Conservation (phyloP, 768 basidiomycete genomes). For the Collybia mongolica region DNA sequence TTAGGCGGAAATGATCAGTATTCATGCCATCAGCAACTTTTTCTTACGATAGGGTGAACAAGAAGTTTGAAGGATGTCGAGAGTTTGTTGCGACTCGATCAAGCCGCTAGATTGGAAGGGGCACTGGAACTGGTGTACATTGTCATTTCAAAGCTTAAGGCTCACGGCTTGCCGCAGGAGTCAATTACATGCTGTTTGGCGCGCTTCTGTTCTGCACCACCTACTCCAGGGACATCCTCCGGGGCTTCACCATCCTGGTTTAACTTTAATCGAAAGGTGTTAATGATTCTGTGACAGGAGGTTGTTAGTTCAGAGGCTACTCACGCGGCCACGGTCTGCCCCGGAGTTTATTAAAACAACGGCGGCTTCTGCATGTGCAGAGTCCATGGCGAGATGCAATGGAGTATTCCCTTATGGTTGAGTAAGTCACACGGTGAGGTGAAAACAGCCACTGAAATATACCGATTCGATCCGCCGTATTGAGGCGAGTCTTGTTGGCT, state of each 20-base stretch:
- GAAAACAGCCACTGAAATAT: constrained; percentile 20
- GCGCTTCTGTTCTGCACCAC: constrained; percentile 83
- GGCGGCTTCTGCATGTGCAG: constrained; percentile 89
- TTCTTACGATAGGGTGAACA: too few species aligned
- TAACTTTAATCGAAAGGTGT: constrained; percentile 43
- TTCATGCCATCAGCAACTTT: too few species aligned
- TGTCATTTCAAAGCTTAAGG: background rate
- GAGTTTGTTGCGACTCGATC: too few species aligned
- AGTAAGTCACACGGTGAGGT: constrained; percentile 7
- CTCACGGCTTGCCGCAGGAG: constrained; percentile 60
- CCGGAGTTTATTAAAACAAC: constrained; percentile 92
- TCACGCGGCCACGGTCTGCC: constrained; percentile 85
- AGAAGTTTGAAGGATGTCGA: too few species aligned
- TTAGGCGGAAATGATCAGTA: too few species aligned
- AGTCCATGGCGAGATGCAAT: constrained; percentile 96
- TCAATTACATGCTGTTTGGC: constrained; percentile 76
- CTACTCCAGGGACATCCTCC: constrained; percentile 87
- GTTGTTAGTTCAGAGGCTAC: constrained; percentile 28
- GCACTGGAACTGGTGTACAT: too few species aligned
- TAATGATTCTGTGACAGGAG: constrained; percentile 8
- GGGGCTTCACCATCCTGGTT: constrained; percentile 87
- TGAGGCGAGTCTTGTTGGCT: constrained; percentile 75
- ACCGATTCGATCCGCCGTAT: constrained; percentile 83
- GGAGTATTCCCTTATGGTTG: constrained; percentile 80
- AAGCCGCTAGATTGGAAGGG: too few species aligned